These are phyloP conservation scores for Potentilla sterilis DNA, from an alignment of 306 rosid genomes.

Conservation along the genomic window DNA sequence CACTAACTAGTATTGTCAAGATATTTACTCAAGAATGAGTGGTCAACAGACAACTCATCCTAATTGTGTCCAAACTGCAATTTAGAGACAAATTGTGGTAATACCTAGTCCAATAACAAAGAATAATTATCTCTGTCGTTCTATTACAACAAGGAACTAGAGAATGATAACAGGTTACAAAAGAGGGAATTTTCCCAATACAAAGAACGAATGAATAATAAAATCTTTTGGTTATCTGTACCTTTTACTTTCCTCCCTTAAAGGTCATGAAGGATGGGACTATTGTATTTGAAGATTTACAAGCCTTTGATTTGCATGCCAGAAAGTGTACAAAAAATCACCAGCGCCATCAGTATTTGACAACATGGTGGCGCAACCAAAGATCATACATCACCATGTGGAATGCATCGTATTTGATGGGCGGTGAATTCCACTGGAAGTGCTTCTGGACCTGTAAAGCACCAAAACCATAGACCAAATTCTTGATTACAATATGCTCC, in stretches of 20 bases:
- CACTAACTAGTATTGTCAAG: too few relatives aligned
- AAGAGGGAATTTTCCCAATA: slow-evolving; percentile 10
- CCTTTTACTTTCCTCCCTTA: neutral
- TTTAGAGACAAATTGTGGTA: neutral
- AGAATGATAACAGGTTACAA: slow-evolving; percentile 11
- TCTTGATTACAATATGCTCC: neutral
- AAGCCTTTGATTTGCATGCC: slow-evolving; percentile 41
- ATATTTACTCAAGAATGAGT: neutral
- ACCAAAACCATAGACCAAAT: neutral
- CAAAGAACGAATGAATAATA: slow-evolving; percentile 9
- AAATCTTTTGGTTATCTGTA: slow-evolving; percentile 20
- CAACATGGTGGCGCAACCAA: slow-evolving; percentile 83
- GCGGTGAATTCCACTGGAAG: slow-evolving; percentile 93
- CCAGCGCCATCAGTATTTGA: slow-evolving; percentile 54
- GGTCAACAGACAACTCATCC: neutral
- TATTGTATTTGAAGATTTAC: slow-evolving; percentile 34
- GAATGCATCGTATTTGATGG: slow-evolving; percentile 72
- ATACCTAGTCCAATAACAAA: neutral
- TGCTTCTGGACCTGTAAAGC: slow-evolving; percentile 80
- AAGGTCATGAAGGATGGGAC: slow-evolving; percentile 14
- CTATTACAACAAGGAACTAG: slow-evolving; percentile 6
- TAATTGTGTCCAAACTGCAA: neutral
- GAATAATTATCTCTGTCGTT: neutral
- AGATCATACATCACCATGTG: slow-evolving; percentile 97
- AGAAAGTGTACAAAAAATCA: slow-evolving; percentile 39